Base-by-base conservation (phyloP, 1,284 basidiomycete species). In the Tilletia walkeri region DNA sequence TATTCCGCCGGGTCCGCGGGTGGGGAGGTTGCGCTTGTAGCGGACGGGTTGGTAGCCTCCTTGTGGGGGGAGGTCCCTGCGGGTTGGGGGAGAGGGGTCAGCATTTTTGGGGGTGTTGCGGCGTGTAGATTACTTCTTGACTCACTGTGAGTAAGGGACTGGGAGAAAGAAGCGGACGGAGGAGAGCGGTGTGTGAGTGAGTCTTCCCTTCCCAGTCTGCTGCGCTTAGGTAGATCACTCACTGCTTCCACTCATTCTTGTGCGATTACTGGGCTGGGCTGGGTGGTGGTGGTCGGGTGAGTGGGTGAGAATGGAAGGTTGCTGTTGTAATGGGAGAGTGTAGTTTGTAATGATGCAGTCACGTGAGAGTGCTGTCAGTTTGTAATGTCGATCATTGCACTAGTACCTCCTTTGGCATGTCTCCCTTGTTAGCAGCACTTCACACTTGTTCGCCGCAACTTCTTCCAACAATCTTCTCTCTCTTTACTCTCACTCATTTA, bases 11-110 rank as follows among this genome's bases (percentile, higher is more conserved):
- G 94, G 94, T 9, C 96, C 96, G 78, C 92, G 90, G 82, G 93
- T 87, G 66, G 96, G 95, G 72, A 99, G 88, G 86, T 95, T 95
- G 75, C 95, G 91, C 86, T 95, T 95, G 89, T 97, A 99, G 85
- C 91, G 91, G 86, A 99, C 87, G 61, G 91, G 86, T 84, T 92
- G 93, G 86, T 96, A 99, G 4, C 95, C 95, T 75, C 94, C 95
- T 65, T 89, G 81, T 61, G 95, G 95, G 79, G 95, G 95, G 89
- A 99, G 92, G 84, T 99, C 95, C 50, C 45, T 50, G 18, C 18
- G 56, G 36, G n/a, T 24, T 10, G 39, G 56, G 39, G 24, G 24
- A n/a, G 1, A 14, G 41, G 34, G 10, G 50, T 54, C 2, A 53
- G 36, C 20, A 5, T 36, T 47, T n/a, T 1, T 45, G 39, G 41